Conservation (phyloP, 495 filamentous ascomycete genomes). For the Glarea lozoyensis region DNA sequence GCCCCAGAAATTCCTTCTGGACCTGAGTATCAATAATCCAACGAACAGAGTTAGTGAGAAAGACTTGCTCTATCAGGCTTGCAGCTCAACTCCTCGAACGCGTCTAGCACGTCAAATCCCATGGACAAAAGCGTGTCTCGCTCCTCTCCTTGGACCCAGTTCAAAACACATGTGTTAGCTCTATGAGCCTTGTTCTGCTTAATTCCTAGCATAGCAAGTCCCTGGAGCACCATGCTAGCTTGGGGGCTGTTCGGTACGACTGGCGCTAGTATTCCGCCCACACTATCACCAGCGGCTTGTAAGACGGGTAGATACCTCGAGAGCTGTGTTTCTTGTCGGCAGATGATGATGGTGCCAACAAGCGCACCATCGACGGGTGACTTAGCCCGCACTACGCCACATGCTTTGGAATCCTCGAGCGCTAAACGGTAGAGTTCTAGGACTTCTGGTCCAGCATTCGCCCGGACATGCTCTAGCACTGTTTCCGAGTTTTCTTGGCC, state of each 20-base stretch:
- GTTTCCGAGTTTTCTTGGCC: conserved; percentile 67
- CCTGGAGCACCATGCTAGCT: conserved; percentile 63
- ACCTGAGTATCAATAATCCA: background rate
- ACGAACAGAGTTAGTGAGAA: background rate
- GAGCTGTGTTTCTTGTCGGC: conserved; percentile 56
- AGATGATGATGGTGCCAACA: conserved; percentile 77
- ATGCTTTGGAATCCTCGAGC: conserved; percentile 59
- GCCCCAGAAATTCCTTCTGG: background rate
- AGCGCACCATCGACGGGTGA: conserved; percentile 55
- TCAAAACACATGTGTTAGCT: conserved; percentile 14
- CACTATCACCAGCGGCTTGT: background rate
- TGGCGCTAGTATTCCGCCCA: conserved; percentile 72
- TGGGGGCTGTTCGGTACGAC: conserved; percentile 57
- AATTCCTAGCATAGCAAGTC: conserved; percentile 71
- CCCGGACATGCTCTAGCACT: conserved; percentile 66
- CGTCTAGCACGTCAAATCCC: conserved; percentile 22
- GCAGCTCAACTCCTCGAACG: conserved; percentile 20
- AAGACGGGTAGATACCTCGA: conserved; percentile 64
- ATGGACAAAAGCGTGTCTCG: conserved; percentile 19
- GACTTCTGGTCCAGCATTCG: conserved; percentile 71
- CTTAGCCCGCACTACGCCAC: conserved; percentile 77
- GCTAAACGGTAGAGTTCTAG: conserved; percentile 74
- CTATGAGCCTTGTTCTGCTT: conserved; percentile 61
- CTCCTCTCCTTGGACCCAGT: conserved; percentile 19
- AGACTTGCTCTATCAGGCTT: conserved; percentile 13